Evolutionary conservation across 805 yeast genomes (phyloP), one percentile per base, ranked within the genome.

Genomic region (Ogataea nitratoaversa): DNA sequence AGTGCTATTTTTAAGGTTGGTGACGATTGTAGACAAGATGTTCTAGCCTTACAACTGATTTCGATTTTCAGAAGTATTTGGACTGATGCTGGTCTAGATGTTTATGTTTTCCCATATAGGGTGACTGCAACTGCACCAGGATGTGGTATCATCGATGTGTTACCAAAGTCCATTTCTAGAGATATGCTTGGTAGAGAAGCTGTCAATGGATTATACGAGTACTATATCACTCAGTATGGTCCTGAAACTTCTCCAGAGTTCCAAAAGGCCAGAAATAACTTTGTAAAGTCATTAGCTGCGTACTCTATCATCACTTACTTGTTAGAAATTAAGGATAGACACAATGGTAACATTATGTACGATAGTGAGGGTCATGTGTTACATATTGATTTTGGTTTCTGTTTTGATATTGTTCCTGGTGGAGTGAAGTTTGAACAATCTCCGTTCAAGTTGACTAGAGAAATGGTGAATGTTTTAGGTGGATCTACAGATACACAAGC

Each of bases 101-200:
- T 91, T 32, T 93, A 72, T 62, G 95, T 93, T 19, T 95, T 78
- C 66, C 99, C 99, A 1, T 77, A 93, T 63, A 70, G 97, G 49
- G 99, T 93, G 19, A 90, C 96, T 0, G 99, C 99, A 1, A 93
- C 99, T 8, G 96, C 96, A 2, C 98, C 99, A 1, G 99, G 99
- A 0, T 90, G 98, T 68, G 99, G 99, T 64, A 95, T 93, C 32
- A 93, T 93, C 67, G 99, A 95, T 60, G 99, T 95, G 24, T 72
- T 93, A 49, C 99, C 99, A 25, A 86, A 91, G 59, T 84, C 97
- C 5, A 82, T 88, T 20, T 88, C 96, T 32, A 79, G 99, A 66
- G 99, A 93, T 65, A 91, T 93, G 98, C 73, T 93, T 38, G 99
- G 99, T 31, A 78, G 99, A 56, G 99, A 93, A 59, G 99, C 99